Base-by-base conservation (phyloP, 2,329 filamentous ascomycete species). In the Neospermospora avenae region DNA sequence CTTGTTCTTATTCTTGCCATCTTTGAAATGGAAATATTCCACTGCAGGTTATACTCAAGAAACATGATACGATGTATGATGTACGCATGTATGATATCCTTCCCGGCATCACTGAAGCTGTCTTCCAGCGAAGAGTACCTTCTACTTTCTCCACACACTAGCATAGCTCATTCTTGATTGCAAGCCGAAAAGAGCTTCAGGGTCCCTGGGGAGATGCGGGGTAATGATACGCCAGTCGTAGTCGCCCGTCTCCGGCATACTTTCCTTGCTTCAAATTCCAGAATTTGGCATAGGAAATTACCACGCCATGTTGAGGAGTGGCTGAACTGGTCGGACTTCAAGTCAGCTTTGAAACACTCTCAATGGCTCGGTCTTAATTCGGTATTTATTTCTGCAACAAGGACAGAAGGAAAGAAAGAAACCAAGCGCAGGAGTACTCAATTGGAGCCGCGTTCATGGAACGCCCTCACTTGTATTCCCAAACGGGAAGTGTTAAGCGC, bases 361-460 rank as follows among this genome's bases (percentile, higher is more conserved):
- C 6, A 7, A 3, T 22, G 1, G 10, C 48, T 51, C 48, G 48
- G 48, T 14, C 5, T 10, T 35, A 51, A 14, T 18, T 35, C 28
- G 48, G 48, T 37, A 14, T 35, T 24, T 14, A 22, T 24, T 14
- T 10, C 13, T 16, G 10, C 4, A 16, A 8, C 28, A 35, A 51
- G 48, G 48, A 51, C 18, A 37, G 35, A 51, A 14, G 48, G 48
- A 51, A n/a, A n/a, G n/a, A n/a, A n/a, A n/a, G n/a, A n/a, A n/a
- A n/a, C n/a, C n/a, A n/a, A n/a, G n/a, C n/a, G n/a, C n/a, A n/a
- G n/a, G n/a, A n/a, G n/a, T n/a, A n/a, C n/a, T n/a, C n/a, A n/a
- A n/a, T n/a, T n/a, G n/a, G n/a, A n/a, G n/a, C n/a, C n/a, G n/a
- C n/a, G 28, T 31, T 31, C 28, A 10, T 31, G 28, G 28, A n/a